Base-by-base conservation (phyloP, 2,329 filamentous ascomycete genomes). In the Albifimbria verrucaria region DNA sequence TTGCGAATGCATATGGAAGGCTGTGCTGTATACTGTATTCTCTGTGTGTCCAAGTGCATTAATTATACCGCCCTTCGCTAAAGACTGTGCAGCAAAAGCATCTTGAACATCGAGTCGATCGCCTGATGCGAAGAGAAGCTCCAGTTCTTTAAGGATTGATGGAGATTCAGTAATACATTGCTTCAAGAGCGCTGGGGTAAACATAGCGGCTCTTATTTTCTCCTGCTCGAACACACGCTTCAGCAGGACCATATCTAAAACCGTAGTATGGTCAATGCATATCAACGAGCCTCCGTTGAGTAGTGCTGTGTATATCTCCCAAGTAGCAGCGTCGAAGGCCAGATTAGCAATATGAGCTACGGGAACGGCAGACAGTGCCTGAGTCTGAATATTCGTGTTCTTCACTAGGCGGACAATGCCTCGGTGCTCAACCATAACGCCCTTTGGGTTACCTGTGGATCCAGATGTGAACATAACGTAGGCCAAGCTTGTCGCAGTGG, bases 381-480 rank as follows among this genome's bases (percentile, higher is more conserved):
- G 47, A 2, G 32, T 18, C 23, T 28, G 18, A 17, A 48, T 48
- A 5, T 26, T 46, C 45, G 42, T 53, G 21, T 55, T 15, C 24
- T 24, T 36, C 7, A 39, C 49, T 7, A 53, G n/a, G n/a, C 46
- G 24, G n/a, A 48, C 25, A n/a, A 48, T 22, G 11, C 46, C 46
- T 7, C 42, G 42, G 15, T 44, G 18, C 22, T 44, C 42, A 4
- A 44, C 22, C 42, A 50, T 39, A n/a, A 50, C 53, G 5, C 57
- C 57, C 26, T 59, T 59, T 12, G 62, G 52, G 60, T 67, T 26
- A 9, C 59, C 61, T 0, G 60, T 64, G 3, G 58, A 63, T 0
- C 62, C 62, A 0, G 61, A 62, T 0, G 62, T 64, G 43, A 62
- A 64, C 3, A 61, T 57, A n/a, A 58, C 50, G 18, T 61, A 60